Conservation (phyloP, 306 rosid genomes). For the Argentina anserina region DNA sequence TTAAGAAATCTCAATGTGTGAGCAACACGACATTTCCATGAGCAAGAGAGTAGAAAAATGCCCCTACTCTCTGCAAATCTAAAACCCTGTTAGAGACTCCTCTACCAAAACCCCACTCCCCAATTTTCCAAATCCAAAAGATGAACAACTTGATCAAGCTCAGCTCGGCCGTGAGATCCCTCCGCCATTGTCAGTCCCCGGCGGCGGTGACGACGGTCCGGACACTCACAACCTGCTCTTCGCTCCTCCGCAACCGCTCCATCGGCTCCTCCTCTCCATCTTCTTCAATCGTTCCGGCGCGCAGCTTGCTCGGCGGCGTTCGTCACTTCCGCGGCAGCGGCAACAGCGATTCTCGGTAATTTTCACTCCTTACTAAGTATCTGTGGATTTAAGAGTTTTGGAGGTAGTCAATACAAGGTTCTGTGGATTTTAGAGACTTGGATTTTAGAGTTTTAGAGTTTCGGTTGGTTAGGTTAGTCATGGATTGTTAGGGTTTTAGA, state of each 20-base stretch:
- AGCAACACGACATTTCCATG: no score
- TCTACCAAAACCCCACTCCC: no score
- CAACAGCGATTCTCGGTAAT: neutral
- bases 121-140: no score
- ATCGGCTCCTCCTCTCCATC: neutral
- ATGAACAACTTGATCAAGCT: no score
- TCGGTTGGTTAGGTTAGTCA: neutral
- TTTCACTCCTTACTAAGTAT: neutral
- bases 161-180: neutral
- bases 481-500: neutral
- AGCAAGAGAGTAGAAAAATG: no score
- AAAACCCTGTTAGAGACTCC: no score
- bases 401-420: no score
- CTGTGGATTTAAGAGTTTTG: neutral
- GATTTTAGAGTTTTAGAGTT: no score
- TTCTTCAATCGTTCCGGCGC: neutral
- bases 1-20: no score
- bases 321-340: neutral
- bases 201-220: neutral
- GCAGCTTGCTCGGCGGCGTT: neutral
- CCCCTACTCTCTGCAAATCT: no score
- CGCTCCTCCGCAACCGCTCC: neutral
- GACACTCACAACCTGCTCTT: neutral
- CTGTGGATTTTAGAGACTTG: no score
- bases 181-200: neutral